A percentile compares a stretch with the other conserved stretches of the same genome.
phyloP scores from a whole-genome alignment of 1,139 yeast species.

The Scheffersomyces lignicola region DNA sequence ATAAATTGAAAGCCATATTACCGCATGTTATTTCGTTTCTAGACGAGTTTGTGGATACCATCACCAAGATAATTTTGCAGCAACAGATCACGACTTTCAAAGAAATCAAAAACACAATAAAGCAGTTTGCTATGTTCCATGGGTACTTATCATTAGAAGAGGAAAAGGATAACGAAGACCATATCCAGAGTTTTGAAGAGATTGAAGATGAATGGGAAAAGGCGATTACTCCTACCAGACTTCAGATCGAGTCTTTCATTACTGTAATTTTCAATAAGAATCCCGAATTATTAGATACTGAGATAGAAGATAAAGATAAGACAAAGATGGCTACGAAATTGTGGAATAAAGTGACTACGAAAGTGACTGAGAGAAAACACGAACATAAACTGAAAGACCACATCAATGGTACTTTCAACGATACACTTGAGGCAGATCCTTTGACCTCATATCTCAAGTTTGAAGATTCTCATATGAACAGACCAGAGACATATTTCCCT shows the following conservation, averaged over 20 bases:
- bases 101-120: conserved; percentile 26
- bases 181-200: conserved; percentile 18
- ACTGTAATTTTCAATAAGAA: conserved; percentile 27
- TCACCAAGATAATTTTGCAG: conserved; percentile 36
- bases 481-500: conserved; percentile 34
- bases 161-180: conserved; percentile 6
- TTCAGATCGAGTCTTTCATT: conserved; percentile 39
- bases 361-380: conserved; percentile 24
- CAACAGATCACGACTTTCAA: conserved; percentile 32
- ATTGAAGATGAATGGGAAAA: conserved; percentile 38
- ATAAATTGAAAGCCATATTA: conserved; percentile 37
- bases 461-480: conserved; percentile 27
- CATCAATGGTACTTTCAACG: conserved; percentile 33
- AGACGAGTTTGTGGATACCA: conserved; percentile 51
- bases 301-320: conserved; percentile 31
- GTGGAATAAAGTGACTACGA: conserved; percentile 28
- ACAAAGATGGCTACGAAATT: conserved; percentile 23
- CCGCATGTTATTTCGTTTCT: conserved; percentile 49
- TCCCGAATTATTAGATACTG: conserved; percentile 32
- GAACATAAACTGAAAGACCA: conserved; percentile 28
- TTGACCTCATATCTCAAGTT: conserved; percentile 30
- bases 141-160: conserved; percentile 28
- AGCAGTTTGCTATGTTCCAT: conserved; percentile 36
- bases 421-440: conserved; percentile 34
- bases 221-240: conserved; percentile 28